Conservation (phyloP, 148 eudicot species). For the Nepenthes mirabilis region DNA sequence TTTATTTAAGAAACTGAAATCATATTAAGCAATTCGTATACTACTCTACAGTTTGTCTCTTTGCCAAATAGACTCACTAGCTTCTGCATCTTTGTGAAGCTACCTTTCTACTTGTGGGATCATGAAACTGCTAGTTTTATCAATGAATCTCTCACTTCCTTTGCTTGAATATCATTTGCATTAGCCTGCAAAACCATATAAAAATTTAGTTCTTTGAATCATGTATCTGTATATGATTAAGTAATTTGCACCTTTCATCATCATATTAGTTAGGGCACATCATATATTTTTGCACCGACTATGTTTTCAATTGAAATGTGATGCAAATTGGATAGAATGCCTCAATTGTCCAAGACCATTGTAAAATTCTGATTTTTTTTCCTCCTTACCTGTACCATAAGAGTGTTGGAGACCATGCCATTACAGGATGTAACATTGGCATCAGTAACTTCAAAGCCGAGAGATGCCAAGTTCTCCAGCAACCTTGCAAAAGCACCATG, state of each 20-base stretch:
- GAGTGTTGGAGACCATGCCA: conserved; percentile 26
- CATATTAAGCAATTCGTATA: too few species aligned
- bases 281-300: not conserved
- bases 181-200: conserved; percentile 20
- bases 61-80: too few species aligned
- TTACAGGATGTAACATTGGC: conserved; percentile 39
- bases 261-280: too few species aligned
- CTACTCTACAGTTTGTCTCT: too few species aligned
- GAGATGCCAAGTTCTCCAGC: conserved; percentile 35
- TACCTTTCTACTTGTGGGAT: not conserved
- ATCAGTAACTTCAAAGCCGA: conserved; percentile 43
- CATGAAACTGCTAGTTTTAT: not conserved
- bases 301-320: not conserved
- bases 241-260: too few species aligned
- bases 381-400: conserved; percentile 34
- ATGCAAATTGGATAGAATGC: too few species aligned
- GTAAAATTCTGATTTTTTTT: too few species aligned
- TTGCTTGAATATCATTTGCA: conserved; percentile 15
- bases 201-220: too few species aligned
- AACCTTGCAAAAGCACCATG: conserved; percentile 41
- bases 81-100: not conserved
- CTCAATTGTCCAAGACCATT: too few species aligned
- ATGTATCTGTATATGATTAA: not conserved
- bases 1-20: too few species aligned
- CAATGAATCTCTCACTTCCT: conserved; percentile 26